Conservation (phyloP, 2,329 filamentous ascomycete species). For the Fusarium irregulare region DNA sequence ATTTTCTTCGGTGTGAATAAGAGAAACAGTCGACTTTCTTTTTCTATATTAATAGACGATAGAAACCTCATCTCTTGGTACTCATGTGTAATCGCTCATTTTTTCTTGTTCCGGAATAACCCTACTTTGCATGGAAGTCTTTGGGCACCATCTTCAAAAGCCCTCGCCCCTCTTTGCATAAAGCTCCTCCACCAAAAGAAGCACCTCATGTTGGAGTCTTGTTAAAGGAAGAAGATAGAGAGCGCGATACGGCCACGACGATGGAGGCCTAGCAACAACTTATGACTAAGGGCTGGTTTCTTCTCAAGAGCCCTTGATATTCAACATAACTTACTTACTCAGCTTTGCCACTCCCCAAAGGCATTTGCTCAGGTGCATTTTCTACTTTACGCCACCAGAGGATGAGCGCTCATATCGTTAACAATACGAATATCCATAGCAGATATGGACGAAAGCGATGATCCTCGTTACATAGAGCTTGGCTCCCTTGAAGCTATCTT, state of each 20-base stretch:
- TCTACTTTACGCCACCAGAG: slow-evolving; percentile 21
- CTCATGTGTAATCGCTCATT: background rate
- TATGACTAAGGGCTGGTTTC: slow-evolving; percentile 5
- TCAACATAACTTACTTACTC: slow-evolving; percentile 9
- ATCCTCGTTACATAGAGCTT: slow-evolving; percentile 68
- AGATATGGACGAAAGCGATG: slow-evolving; percentile 58
- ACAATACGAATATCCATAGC: slow-evolving; percentile 13
- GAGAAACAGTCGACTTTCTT: background rate
- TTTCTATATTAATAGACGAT: background rate
- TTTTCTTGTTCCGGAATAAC: slow-evolving; percentile 10
- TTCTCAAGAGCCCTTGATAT: slow-evolving; percentile 6
- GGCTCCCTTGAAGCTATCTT: slow-evolving; percentile 72
- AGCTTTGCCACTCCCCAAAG: slow-evolving; percentile 22
- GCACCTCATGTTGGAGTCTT: slow-evolving; percentile 34
- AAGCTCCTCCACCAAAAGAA: slow-evolving; percentile 25
- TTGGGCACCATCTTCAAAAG: slow-evolving; percentile 20
- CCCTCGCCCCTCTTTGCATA: slow-evolving; percentile 33
- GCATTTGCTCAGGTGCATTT: slow-evolving; percentile 18
- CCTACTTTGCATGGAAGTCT: slow-evolving; percentile 5
- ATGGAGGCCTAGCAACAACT: slow-evolving; percentile 30
- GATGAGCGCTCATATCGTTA: slow-evolving; percentile 36
- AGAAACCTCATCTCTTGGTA: background rate
- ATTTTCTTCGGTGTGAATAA: slow-evolving; percentile 5
- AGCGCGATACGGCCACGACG: slow-evolving; percentile 1
- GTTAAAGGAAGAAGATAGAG: slow-evolving; percentile 10